Conservation (phyloP, 177 flowering plant genomes). For the Vitis hybrid region DNA sequence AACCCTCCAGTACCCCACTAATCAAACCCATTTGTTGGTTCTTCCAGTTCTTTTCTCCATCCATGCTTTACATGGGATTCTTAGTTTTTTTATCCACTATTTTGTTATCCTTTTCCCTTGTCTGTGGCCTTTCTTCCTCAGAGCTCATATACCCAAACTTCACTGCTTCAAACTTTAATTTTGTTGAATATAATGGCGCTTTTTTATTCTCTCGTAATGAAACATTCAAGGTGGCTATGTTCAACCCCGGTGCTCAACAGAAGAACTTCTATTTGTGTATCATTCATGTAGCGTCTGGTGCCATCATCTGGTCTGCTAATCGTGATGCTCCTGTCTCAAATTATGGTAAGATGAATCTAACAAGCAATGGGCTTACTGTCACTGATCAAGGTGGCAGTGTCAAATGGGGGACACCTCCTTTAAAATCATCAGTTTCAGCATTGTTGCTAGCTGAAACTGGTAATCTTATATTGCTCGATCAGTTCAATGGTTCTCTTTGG, state of each 20-base stretch:
- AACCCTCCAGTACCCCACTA: slow-evolving; percentile 5
- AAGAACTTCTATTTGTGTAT: slow-evolving; percentile 58
- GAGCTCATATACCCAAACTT: slow-evolving; percentile 62
- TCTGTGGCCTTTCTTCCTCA: slow-evolving; percentile 17
- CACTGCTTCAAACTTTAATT: slow-evolving; percentile 51
- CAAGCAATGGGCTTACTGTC: slow-evolving; percentile 43
- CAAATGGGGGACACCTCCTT: slow-evolving; percentile 58
- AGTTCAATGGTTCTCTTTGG: slow-evolving; percentile 54
- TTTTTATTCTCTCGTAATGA: slow-evolving; percentile 62
- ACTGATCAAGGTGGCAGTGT: slow-evolving; percentile 27
- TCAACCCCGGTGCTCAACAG: slow-evolving; percentile 37
- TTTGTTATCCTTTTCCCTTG: slow-evolving; percentile 19
- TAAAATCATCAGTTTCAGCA: slow-evolving; percentile 33
- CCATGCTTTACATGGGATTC: slow-evolving; percentile 32
- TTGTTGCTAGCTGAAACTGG: slow-evolving; percentile 54
- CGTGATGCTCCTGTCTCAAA: slow-evolving; percentile 50
- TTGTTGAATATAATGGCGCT: slow-evolving; percentile 49
- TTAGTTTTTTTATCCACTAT: slow-evolving; percentile 21
- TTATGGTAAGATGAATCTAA: slow-evolving; percentile 44
- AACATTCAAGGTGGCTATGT: slow-evolving; percentile 56
- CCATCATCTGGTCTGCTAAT: slow-evolving; percentile 78
- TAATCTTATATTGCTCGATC: slow-evolving; percentile 62
- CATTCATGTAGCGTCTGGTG: slow-evolving; percentile 48
- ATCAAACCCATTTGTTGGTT: slow-evolving; percentile 10
- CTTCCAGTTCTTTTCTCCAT: background rate